Base-by-base conservation (phyloP, 345 rosid species). In the Lumnitzera racemosa region DNA sequence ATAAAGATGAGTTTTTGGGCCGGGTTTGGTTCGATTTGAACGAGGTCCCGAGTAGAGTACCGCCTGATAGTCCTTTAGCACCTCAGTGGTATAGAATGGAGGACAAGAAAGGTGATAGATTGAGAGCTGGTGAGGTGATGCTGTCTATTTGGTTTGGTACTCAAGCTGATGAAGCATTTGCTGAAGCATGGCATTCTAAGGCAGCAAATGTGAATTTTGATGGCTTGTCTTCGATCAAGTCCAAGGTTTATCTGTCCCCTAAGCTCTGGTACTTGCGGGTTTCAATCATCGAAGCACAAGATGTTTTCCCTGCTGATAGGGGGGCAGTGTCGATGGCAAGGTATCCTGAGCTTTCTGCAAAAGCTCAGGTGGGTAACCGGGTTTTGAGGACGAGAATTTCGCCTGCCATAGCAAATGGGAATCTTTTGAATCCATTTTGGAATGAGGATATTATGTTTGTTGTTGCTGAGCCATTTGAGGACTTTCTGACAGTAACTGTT, bases 11-110 rank as follows among this genome's bases (percentile, higher is more conserved):
- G 46, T 82, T 51, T 67, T 61, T 81, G 59, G 89, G 90, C 15
- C 77, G 85, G 13, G 78, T 87, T 59, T 82, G 77, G 83, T 84
- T 84, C 55, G 90, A 87, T 70, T 53, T 87, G 51, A 82, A 61
- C 29, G 91, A 87, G 57, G 84, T 82, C 12, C 91, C 91, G 0
- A 72, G 72, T 47, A 68, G 91, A 52, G 89, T 79, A 4, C 95
- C 95, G 6, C 91, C 91, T 0, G 95, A 87, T 58, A 87, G 95
- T 66, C 84, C 69, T 27, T 67, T 87, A 56, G 95, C 95, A 3
- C 95, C 95, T 1, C 84, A 84, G 16, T 87, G 91, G 95, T 78
- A 81, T 63, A 73, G 81, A 46, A 58, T 84, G 83, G 95, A 87
- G 66, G 76, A 80, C 50, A 71, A 61, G 67, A 82, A 74, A 51